These are phyloP conservation scores for Ploettnerulaceae sp. DNA, from an alignment of 2,329 filamentous ascomycete genomes.

Conservation along the genomic window DNA sequence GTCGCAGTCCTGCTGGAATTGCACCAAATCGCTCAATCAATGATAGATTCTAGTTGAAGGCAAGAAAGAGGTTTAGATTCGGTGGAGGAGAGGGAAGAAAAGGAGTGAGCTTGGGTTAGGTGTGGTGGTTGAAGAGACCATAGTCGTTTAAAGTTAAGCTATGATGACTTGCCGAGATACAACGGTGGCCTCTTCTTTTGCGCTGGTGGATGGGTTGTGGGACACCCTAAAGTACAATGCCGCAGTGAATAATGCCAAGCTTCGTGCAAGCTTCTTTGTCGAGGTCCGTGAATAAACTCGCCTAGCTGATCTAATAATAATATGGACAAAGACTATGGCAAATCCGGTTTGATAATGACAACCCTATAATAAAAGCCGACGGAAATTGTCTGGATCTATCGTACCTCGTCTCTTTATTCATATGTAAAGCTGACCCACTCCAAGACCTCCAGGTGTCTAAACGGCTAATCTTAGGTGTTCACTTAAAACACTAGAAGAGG, in stretches of 20 bases:
- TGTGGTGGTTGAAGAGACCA: neutral
- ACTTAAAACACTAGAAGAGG: no score
- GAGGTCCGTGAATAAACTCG: neutral
- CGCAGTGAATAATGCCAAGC: neutral
- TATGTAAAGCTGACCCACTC: no score
- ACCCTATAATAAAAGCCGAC: no score
- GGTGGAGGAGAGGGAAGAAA: neutral
- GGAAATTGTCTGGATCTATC: no score
- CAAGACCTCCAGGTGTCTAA: no score
- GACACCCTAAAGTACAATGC: constrained; percentile 2
- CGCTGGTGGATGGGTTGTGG: neutral
- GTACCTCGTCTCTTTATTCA: no score
- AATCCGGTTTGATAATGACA: no score
- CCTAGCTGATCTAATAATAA: neutral
- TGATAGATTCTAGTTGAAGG: constrained; percentile 6
- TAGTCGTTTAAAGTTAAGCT: constrained; percentile 7
- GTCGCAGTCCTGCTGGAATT: constrained; percentile 30
- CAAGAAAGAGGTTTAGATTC: neutral
- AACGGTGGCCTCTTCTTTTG: constrained; percentile 10
- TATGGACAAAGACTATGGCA: no score
- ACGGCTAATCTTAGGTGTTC: no score
- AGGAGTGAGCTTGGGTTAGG: neutral
- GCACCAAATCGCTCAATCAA: constrained; percentile 22
- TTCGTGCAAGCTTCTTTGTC: constrained; percentile 9
- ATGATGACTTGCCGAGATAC: constrained; percentile 8